phyloP scores from a whole-genome alignment of 1,284 basidiomycete species.

The Melanopsichium pennsylvanicum region DNA sequence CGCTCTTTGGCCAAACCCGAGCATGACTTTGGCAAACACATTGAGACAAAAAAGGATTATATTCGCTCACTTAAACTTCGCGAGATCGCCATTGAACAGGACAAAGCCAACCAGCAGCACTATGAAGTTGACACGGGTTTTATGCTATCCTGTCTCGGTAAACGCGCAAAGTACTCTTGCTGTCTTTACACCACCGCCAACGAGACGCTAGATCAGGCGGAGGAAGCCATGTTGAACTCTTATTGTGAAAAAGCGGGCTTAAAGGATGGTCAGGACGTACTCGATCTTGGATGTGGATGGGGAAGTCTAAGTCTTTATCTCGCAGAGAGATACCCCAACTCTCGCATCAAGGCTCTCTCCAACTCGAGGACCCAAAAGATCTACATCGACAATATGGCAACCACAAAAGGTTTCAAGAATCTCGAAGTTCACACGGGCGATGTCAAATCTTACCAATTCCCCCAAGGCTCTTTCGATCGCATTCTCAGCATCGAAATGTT shows the following conservation, averaged over 20 bases:
- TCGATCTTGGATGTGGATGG: constrained; percentile 82
- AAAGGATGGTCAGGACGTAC: constrained; percentile 73
- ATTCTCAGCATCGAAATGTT: constrained; percentile 84
- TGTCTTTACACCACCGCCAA: constrained; percentile 76
- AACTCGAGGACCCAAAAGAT: constrained; percentile 78
- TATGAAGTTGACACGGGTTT: constrained; percentile 72
- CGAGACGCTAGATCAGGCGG: constrained; percentile 76
- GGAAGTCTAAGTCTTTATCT: constrained; percentile 77
- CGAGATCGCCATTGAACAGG: constrained; percentile 75
- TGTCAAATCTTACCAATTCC: constrained; percentile 75
- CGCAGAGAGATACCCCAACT: constrained; percentile 78
- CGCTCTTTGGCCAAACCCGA: constrained; percentile 71
- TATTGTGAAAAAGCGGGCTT: constrained; percentile 77
- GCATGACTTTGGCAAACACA: constrained; percentile 74
- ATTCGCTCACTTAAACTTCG: constrained; percentile 67
- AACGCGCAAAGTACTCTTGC: constrained; percentile 67
- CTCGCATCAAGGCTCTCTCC: constrained; percentile 74
- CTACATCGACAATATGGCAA: constrained; percentile 73
- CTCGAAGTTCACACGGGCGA: constrained; percentile 76
- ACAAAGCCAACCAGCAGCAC: constrained; percentile 80
- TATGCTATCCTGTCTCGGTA: constrained; percentile 56
- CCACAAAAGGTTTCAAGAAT: constrained; percentile 72
- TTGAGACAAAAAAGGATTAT: constrained; percentile 73
- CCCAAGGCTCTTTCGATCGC: constrained; percentile 72
- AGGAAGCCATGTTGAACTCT: constrained; percentile 73